A percentile compares a stretch with the other conserved stretches of the same genome.
Conservation (phyloP, 371 early-diverging fungal species). For the Chytridium lagenaria region DNA sequence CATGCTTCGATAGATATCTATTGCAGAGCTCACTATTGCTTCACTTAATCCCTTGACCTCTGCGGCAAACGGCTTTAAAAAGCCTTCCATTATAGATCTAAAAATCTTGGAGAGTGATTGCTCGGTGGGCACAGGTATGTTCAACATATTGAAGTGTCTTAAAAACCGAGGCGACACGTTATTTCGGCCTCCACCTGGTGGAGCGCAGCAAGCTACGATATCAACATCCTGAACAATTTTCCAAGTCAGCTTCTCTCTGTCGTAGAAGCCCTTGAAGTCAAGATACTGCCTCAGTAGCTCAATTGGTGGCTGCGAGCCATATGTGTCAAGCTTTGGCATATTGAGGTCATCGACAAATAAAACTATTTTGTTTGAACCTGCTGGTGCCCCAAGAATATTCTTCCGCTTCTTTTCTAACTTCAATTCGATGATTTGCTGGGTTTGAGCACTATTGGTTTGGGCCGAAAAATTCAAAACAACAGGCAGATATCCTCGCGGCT, state of each 20-base stretch:
- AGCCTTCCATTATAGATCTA: slow-evolving; percentile 61
- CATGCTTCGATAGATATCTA: slow-evolving; percentile 64
- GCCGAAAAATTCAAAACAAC: slow-evolving; percentile 63
- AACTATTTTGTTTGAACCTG: slow-evolving; percentile 54
- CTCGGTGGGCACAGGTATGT: slow-evolving; percentile 58
- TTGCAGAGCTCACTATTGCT: slow-evolving; percentile 58
- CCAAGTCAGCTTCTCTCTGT: slow-evolving; percentile 64
- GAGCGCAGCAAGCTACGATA: slow-evolving; percentile 62
- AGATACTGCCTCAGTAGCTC: slow-evolving; percentile 64
- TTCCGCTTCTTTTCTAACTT: slow-evolving; percentile 67
- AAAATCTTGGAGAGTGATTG: slow-evolving; percentile 57
- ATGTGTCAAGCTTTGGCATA: slow-evolving; percentile 66
- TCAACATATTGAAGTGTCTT: slow-evolving; percentile 63
- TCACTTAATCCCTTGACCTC: slow-evolving; percentile 52
- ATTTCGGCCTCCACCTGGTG: slow-evolving; percentile 66
- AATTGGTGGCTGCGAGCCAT: slow-evolving; percentile 67
- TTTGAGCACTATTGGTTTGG: slow-evolving; percentile 60
- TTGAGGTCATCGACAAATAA: slow-evolving; percentile 67
- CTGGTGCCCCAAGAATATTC: slow-evolving; percentile 62
- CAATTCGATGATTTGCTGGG: slow-evolving; percentile 64
- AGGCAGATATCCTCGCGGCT: slow-evolving; percentile 46
- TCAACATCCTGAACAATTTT: slow-evolving; percentile 60
- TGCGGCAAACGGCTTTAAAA: slow-evolving; percentile 54
- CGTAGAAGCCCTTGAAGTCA: slow-evolving; percentile 63
- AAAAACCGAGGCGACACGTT: slow-evolving; percentile 57